Percentiles rank a stretch among this genome's conserved stretches.
These are phyloP conservation scores for Blastobotrys americana DNA, from an alignment of 805 yeast genomes.

Conservation along the genomic window DNA sequence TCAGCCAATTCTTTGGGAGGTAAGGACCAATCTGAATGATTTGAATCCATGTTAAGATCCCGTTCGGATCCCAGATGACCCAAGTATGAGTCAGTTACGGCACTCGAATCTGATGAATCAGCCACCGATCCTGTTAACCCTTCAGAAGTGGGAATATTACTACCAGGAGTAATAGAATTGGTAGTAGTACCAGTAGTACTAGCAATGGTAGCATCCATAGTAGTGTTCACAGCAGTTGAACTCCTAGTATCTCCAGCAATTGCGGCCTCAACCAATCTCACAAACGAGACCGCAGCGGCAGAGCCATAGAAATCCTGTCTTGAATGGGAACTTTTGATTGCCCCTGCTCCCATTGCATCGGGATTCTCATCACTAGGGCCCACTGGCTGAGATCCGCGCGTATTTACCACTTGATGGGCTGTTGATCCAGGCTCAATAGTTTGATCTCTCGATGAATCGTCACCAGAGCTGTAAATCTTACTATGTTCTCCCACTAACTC, in stretches of 20 bases:
- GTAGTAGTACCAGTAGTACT: too few relatives aligned
- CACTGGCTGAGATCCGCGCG: neutral
- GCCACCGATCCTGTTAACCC: neutral
- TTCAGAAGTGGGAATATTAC: too few relatives aligned
- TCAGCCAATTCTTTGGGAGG: slow-evolving; percentile 26
- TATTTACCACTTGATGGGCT: neutral
- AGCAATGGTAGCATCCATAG: too few relatives aligned
- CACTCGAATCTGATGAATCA: neutral
- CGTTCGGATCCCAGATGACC: neutral
- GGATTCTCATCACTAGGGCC: slow-evolving; percentile 3
- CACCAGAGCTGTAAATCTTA: too few relatives aligned
- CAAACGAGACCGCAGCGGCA: slow-evolving; percentile 15
- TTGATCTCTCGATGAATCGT: neutral
- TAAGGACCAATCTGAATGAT: slow-evolving; percentile 2
- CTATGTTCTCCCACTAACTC: neutral
- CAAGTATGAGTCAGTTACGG: neutral
- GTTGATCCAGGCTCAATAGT: neutral
- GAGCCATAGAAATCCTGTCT: slow-evolving; percentile 16
- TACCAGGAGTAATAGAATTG: too few relatives aligned
- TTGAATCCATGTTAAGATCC: neutral
- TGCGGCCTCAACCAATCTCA: slow-evolving; percentile 14
- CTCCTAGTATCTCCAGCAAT: slow-evolving; percentile 7
- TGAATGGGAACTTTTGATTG: neutral
- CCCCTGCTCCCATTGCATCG: slow-evolving; percentile 15
- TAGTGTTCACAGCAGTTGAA: neutral